These are phyloP conservation scores for Diaporthe citri DNA, from an alignment of 2,329 filamentous ascomycete genomes.

Conservation along the genomic window DNA sequence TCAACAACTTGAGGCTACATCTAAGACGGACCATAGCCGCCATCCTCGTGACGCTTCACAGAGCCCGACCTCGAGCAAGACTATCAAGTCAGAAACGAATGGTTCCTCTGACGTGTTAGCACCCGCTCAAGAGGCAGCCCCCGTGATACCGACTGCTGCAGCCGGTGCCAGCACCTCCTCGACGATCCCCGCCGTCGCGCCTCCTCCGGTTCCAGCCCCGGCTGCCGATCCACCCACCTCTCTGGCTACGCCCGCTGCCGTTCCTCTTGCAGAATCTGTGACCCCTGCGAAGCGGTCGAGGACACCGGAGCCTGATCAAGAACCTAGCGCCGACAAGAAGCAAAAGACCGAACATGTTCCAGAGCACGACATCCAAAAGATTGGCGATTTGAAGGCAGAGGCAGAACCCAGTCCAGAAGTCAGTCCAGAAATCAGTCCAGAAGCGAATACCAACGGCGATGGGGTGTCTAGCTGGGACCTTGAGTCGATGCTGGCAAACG, in stretches of 20 bases:
- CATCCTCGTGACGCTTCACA: background rate
- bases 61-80: background rate
- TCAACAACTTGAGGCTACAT: background rate
- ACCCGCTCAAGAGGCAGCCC: background rate
- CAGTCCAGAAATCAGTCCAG: conserved; percentile 38
- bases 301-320: conserved; percentile 35
- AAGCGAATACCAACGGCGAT: background rate
- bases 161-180: conserved; percentile 3
- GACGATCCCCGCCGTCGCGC: conserved; percentile 25
- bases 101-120: background rate
- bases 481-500: conserved; percentile 36
- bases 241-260: conserved; percentile 12
- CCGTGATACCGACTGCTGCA: conserved; percentile 13
- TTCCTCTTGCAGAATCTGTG: conserved; percentile 4
- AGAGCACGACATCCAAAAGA: conserved; percentile 1
- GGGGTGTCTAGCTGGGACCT: conserved; percentile 34
- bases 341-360: conserved; percentile 37
- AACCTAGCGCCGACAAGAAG: conserved; percentile 34
- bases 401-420: conserved; percentile 39
- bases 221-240: background rate
- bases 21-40: background rate
- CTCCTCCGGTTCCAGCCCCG: conserved; percentile 7
- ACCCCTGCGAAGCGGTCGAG: conserved; percentile 36
- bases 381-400: conserved; percentile 23
- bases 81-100: conserved; percentile 13